Evolutionary conservation across 805 yeast genomes (phyloP).

Genomic region (Metschnikowia corniflorae): DNA sequence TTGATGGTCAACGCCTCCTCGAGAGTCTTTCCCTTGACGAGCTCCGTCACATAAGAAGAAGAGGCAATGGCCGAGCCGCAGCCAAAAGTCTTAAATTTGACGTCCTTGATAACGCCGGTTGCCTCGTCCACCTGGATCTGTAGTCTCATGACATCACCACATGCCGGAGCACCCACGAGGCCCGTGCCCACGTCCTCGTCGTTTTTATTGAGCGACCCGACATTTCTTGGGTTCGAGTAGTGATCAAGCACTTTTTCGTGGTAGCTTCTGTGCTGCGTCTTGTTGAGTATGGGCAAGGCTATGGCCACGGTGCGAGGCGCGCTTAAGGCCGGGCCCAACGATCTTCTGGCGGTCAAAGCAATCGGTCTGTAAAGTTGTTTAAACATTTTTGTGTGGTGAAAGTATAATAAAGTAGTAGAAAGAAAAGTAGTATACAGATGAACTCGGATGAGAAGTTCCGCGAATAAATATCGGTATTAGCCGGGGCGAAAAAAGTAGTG

Average conservation of each 20-base stretch:
- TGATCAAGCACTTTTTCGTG: slow-evolving; percentile 95
- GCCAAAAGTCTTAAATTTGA: slow-evolving; percentile 98
- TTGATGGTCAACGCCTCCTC: slow-evolving; percentile 93
- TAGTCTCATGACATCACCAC: slow-evolving; percentile 98
- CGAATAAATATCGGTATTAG: too few species aligned
- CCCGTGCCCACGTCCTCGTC: slow-evolving; percentile 88
- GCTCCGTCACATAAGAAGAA: slow-evolving; percentile 89
- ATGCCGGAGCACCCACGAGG: slow-evolving; percentile 97
- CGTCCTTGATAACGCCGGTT: slow-evolving; percentile 89
- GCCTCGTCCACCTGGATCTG: slow-evolving; percentile 91
- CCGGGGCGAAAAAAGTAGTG: not conserved
- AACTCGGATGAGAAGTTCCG: not conserved
- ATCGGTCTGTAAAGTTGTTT: slow-evolving; percentile 17
- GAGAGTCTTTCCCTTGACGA: slow-evolving; percentile 89
- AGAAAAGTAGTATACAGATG: not conserved
- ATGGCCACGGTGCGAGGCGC: slow-evolving; percentile 8
- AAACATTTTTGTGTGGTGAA: slow-evolving; percentile 11
- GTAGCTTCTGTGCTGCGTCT: slow-evolving; percentile 41
- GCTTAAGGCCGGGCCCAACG: slow-evolving; percentile 7
- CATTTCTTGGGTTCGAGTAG: slow-evolving; percentile 94
- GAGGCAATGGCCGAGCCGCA: slow-evolving; percentile 98
- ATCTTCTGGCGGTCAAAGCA: slow-evolving; percentile 10
- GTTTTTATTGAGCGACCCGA: slow-evolving; percentile 84
- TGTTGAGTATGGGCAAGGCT: not conserved
- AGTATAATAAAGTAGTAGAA: not conserved